Base-by-base conservation (phyloP, 179 eudicot genomes). In the Silene coronaria region DNA sequence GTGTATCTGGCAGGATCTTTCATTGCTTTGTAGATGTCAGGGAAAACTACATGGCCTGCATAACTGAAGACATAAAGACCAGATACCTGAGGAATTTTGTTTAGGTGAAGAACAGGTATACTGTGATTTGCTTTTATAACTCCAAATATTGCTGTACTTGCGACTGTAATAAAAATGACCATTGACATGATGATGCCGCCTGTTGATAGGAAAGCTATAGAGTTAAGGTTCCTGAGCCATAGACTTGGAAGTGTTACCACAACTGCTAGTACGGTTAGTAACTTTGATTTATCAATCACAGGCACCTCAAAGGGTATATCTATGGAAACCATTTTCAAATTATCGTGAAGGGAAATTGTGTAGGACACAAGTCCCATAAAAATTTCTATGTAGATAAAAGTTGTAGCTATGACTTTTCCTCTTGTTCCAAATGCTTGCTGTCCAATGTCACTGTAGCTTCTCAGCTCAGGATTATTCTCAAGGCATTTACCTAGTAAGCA, bases 41-140 rank as follows among this genome's bases (percentile, higher is more conserved):
- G 97, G 55, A 91, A 91, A 77, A 91, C 95, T 13, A 88, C 85
- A 81, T 91, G 97, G 11, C 97, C 95, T 1, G 92, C 97, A 75
- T 71, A 90, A 28, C 92, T 80, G 82, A 87, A 91, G 46, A 85
- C 75, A 72, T 82, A 91, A 14, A 91, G 87, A 10, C 95, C 97
- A 22, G 95, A 91, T 6, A 91, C 82, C 1, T 86, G 79, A 23
- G 95, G 91, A 67, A 90, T 87, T 26, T 87, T 90, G 24, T 72
- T 62, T 19, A 90, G 34, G 9, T 71, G 89, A 5, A 91, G 80
- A 53, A 71, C 45, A 0, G 97, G 95, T 74, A 90, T 84, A 5
- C 11, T 12, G 1, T 78, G 84, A 61, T 83, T 76, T 38, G 86
- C 82, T 55, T 71, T 76, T 53, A 87, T 81, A 2, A 81, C 86